Percentiles rank a stretch among this genome's conserved stretches.
Evolutionary conservation across 495 filamentous ascomycete genomes (phyloP).

Genomic region (Podospora anserina): DNA sequence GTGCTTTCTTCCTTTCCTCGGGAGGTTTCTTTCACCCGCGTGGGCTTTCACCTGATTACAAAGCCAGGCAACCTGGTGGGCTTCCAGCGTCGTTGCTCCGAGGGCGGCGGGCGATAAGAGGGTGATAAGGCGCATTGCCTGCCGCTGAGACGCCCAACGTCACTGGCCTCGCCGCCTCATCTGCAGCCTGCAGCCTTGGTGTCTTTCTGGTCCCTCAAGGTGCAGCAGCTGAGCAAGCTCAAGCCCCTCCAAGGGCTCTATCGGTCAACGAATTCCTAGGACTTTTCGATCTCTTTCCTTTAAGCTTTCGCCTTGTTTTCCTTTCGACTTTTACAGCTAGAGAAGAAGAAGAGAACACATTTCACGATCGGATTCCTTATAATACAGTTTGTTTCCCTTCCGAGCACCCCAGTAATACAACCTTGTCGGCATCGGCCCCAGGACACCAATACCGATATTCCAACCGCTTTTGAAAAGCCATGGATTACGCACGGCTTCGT

Average conservation of each 20-base stretch:
- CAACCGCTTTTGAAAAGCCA: slow-evolving; percentile 13
- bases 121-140: slow-evolving; percentile 1
- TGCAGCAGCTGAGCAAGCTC: neutral
- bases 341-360: neutral
- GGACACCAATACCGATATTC: neutral
- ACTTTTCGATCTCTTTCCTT: neutral
- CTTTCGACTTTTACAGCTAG: neutral
- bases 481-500: slow-evolving; percentile 80
- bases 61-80: neutral
- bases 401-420: neutral
- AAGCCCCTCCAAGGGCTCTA: neutral
- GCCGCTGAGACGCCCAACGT: slow-evolving; percentile 16
- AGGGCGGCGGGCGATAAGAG: neutral
- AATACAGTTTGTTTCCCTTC: too few species aligned
- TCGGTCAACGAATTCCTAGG: neutral
- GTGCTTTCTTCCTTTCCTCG: neutral
- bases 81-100: neutral
- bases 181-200: neutral
- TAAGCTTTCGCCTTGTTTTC: neutral
- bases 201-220: neutral
- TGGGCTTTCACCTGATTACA: neutral
- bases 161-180: neutral
- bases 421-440: neutral
- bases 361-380: neutral
- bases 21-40: neutral